Evolutionary conservation across 2,329 filamentous ascomycete genomes (phyloP), one percentile per base, ranked within the genome.

Genomic region (Fusarium sacchari): DNA sequence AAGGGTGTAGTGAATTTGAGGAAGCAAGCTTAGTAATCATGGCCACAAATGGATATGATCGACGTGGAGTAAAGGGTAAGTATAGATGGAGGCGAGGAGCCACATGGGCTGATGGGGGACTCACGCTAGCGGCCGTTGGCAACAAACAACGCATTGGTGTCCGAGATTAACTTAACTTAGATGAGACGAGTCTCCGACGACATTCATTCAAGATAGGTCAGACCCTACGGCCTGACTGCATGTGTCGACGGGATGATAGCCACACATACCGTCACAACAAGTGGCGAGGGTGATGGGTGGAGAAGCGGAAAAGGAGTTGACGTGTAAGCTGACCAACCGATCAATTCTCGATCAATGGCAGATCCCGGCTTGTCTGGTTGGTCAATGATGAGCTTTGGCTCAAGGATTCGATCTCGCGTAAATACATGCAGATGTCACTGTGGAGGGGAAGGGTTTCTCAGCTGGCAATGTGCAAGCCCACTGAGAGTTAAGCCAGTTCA

Each of bases 71-170:
- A 17, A 61, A 62, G 58, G 69, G 34, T 46, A 50, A 63, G n/a
- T n/a, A n/a, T n/a, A n/a, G 49, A 63, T 46, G 24, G 62, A 71
- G 60, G 68, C 58, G 71, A 77, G 69, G 72, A 74, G 71, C 67
- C 69, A 76, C 68, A 77, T 73, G 76, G 69, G 60, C 69, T 75
- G 67, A 77, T 73, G 76, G 69, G 60, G 69, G 46, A 60, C 66
- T 52, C 65, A 67, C 76, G 64, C 75, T 78, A 77, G 72, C 72
- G 75, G 75, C 76, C 76, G 76, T 78, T 78, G 72, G 61, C 58
- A 60, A 72, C 72, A 74, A 63, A 72, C 30, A 64, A 61, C 57
- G 72, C 63, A 59, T 67, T 74, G 69, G 72, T 61, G 64, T 67
- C 72, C 64, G 64, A 75, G 61, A 68, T 73, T 67, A 64, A 70